Percentiles rank a stretch among this genome's conserved stretches.
These are phyloP conservation scores for Cystobasidium sp. DNA, from an alignment of 1,284 basidiomycete genomes.

Conservation along the genomic window DNA sequence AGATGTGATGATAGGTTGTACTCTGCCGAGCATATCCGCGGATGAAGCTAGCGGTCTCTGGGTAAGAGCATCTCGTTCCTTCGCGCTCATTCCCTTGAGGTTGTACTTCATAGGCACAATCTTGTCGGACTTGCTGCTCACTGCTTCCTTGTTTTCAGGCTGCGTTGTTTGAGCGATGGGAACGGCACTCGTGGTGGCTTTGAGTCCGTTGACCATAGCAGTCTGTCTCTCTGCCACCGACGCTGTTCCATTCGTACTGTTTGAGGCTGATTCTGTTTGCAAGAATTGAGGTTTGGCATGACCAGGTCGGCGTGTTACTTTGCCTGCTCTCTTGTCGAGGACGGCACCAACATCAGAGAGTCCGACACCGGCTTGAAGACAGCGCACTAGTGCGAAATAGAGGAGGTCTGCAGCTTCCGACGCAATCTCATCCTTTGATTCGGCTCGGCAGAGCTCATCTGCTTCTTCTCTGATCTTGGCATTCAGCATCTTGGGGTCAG, in stretches of 20 bases:
- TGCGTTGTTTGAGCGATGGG: slow-evolving; percentile 50
- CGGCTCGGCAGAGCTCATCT: slow-evolving; percentile 87
- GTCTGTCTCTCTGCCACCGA: slow-evolving; percentile 38
- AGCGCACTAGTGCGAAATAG: slow-evolving; percentile 86
- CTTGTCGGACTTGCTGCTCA: slow-evolving; percentile 54
- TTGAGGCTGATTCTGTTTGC: slow-evolving; percentile 54
- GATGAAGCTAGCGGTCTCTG: slow-evolving; percentile 90
- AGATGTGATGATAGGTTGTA: slow-evolving; percentile 89
- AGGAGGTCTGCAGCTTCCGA: slow-evolving; percentile 95
- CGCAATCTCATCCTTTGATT: slow-evolving; percentile 80
- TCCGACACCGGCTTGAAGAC: slow-evolving; percentile 79
- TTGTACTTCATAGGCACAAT: slow-evolving; percentile 55
- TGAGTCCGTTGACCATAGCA: slow-evolving; percentile 33
- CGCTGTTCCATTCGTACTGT: slow-evolving; percentile 47
- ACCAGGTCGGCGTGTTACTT: slow-evolving; percentile 84
- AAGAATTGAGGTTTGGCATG: slow-evolving; percentile 91
- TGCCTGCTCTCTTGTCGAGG: slow-evolving; percentile 83
- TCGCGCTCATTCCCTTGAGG: slow-evolving; percentile 63
- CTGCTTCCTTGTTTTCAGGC: slow-evolving; percentile 54
- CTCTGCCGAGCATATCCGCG: slow-evolving; percentile 91
- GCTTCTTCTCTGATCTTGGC: slow-evolving; percentile 99
- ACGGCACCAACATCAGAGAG: slow-evolving; percentile 84
- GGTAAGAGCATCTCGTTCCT: slow-evolving; percentile 73
- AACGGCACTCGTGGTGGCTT: slow-evolving; percentile 30
- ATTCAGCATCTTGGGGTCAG: slow-evolving; percentile 76